Percentiles rank a stretch among this genome's conserved stretches.
phyloP scores from a whole-genome alignment of 2,329 filamentous ascomycete genomes.

The Colletotrichum shisoi region DNA sequence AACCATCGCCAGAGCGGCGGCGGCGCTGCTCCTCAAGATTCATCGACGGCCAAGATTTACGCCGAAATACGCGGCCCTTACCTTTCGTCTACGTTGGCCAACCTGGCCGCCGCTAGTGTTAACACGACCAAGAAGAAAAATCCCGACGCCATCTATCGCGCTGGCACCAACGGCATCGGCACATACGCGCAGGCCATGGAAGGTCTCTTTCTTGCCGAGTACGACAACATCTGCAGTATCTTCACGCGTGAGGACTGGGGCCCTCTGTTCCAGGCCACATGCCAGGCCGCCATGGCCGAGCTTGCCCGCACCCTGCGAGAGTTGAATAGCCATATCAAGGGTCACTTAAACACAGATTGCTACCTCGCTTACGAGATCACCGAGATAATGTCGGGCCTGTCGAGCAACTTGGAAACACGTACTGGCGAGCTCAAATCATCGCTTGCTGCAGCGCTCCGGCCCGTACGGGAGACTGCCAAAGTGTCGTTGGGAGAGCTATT shows the following conservation, averaged over 20 bases:
- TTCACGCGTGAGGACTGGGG: constrained; percentile 88
- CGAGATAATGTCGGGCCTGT: constrained; percentile 83
- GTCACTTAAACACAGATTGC: constrained; percentile 87
- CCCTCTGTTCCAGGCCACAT: constrained; percentile 78
- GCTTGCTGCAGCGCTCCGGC: constrained; percentile 85
- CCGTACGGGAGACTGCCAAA: constrained; percentile 91
- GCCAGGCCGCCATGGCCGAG: constrained; percentile 78
- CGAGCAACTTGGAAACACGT: constrained; percentile 78
- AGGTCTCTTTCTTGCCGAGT: constrained; percentile 84
- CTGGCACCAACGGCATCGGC: constrained; percentile 89
- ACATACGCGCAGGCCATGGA: constrained; percentile 89
- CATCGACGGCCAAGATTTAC: constrained; percentile 81
- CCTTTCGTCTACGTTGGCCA: constrained; percentile 80
- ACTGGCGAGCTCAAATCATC: constrained; percentile 86
- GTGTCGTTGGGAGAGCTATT: constrained; percentile 82
- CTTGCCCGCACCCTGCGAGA: constrained; percentile 87
- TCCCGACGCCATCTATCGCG: constrained; percentile 82
- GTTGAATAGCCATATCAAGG: constrained; percentile 87
- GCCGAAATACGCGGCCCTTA: constrained; percentile 87
- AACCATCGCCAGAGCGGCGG: constrained; percentile 59
- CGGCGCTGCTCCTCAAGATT: constrained; percentile 61
- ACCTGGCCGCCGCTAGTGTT: constrained; percentile 85
- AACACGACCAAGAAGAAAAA: constrained; percentile 83
- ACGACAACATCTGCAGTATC: constrained; percentile 87
- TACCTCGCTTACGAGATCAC: constrained; percentile 95